These are phyloP conservation scores for Myrmaecium sp. DNA, from an alignment of 2,329 filamentous ascomycete species.

Conservation along the genomic window DNA sequence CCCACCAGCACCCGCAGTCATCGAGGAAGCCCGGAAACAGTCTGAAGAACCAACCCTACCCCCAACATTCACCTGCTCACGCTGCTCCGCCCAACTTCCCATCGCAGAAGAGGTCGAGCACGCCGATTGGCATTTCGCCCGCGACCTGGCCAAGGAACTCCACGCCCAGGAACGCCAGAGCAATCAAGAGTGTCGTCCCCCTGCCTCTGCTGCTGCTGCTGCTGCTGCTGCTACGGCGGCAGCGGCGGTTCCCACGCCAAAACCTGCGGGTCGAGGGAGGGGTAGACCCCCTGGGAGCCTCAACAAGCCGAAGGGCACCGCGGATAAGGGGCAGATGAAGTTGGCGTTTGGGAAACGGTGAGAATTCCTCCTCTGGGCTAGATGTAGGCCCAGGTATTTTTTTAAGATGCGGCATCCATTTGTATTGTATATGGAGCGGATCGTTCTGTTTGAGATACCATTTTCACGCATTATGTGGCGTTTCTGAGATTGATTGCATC, in stretches of 20 bases:
- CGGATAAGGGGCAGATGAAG: constrained; percentile 28
- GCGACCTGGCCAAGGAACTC: constrained; percentile 55
- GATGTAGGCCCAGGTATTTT: too few species aligned
- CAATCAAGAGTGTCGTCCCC: constrained; percentile 1
- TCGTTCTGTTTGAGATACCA: too few species aligned
- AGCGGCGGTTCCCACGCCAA: constrained; percentile 9
- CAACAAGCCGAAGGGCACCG: constrained; percentile 7
- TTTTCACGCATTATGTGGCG: too few species aligned
- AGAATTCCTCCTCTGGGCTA: too few species aligned
- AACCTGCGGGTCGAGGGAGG: constrained; percentile 10
- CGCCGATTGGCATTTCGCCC: constrained; percentile 87
- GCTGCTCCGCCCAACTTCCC: constrained; percentile 47
- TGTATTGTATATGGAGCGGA: too few species aligned
- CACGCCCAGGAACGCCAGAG: constrained; percentile 12
- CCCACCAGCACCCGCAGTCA: background rate
- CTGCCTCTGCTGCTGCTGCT: constrained; percentile 2
- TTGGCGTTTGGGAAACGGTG: constrained; percentile 23
- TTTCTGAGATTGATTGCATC: too few species aligned
- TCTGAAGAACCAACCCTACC: constrained; percentile 12
- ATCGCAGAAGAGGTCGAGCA: constrained; percentile 53
- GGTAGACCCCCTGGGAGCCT: constrained; percentile 18
- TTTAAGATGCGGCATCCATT: too few species aligned
- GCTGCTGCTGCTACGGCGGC: constrained; percentile 3
- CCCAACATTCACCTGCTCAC: constrained; percentile 40
- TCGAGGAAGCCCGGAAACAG: constrained; percentile 1